Evolutionary conservation across 129 eudicot genomes (phyloP), one percentile per base, ranked within the genome.

Genomic region (Tagetes patula): DNA sequence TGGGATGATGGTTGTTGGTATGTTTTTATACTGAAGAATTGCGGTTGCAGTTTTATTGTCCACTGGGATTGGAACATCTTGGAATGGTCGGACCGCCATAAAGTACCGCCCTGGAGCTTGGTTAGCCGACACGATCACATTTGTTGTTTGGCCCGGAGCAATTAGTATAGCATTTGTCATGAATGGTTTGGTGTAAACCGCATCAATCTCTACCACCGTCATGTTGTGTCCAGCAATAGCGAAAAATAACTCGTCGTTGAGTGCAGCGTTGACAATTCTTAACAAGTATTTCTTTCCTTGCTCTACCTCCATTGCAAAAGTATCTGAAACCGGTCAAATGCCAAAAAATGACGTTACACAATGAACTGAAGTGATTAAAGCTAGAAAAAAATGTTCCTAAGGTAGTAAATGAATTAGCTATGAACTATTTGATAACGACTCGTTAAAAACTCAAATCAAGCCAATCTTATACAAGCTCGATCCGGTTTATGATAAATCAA

Each of bases 61-160:
- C 0, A 73, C 60, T 0, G 77, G 77, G 33, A 73, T 73, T 1
- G 77, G 77, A n/a, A 60, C 77, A 6, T 73, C 77, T 1, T 73
- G 69, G 59, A 73, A 73, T 0, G 77, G 77, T 1, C 77, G 77
- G 38, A 73, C 77, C 2, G 69, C 77, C 60, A 73, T 73, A 69
- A 73, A 73, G 84, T 60, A 39, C 7, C 72, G 79, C 3, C 72
- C 48, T 10, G 56, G 55, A 55, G 74, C 69, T 3, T 4, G 11
- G 34, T 74, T 85, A 46, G 86, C 81, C 0, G 75, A 59, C 5
- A 85, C 84, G 27, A 85, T 71, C 40, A 85, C 85, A 6, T 85
- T 85, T 20, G 86, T 81, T 49, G 89, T 85, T 71, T 81, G 89
- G 46, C 89, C 89, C 0, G 89, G 89, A 42, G 86, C 72, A 1